Base-by-base conservation (phyloP, 2,329 filamentous ascomycete species). In the Gnomoniopsis smithogilvyi region DNA sequence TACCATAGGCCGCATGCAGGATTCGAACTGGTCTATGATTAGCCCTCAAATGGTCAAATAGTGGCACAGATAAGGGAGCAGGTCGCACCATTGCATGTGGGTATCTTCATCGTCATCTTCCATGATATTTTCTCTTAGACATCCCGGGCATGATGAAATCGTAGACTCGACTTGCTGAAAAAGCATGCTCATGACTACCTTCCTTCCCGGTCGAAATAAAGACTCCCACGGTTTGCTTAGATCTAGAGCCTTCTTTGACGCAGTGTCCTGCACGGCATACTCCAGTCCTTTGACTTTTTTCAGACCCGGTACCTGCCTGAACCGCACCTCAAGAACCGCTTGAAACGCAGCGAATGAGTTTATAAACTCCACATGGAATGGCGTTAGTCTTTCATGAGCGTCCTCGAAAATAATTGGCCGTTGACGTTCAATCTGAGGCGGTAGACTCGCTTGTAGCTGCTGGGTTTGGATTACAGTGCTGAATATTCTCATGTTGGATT, bases 371-470 rank as follows among this genome's bases (percentile, higher is more conserved):
- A 54, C n/a, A 12, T 54, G 43, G n/a, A 58, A 54, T 2, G 30
- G 45, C 2, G n/a, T 22, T 2, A 33, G 1, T n/a, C 56, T 53
- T 0, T 43, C 51, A 36, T 49, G 43, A 1, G 56, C 56, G 15
- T 58, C 56, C 19, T 58, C 50, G 19, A 58, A 54, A 7, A 45
- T 1, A 10, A 58, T 43, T 2, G 56, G 56, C 3, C 54, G 56
- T 26, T 58, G 38, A 2, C 33, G 50, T 2, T 54, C 34, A n/a
- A 58, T 34, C 24, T 54, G 51, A 2, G 56, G 45, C n/a, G 50
- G 56, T 11, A 58, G 24, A 30, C n/a, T 58, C 10, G 11, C 26
- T 21, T 19, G 19, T 3, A 45, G 7, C 14, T 54, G 33, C 38
- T 58, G 56, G 1, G 24, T 50, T n/a, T 58, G 33, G 14, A 36